Evolutionary conservation across 2,329 filamentous ascomycete species (phyloP).

Genomic region (Aureobasidium sp.): DNA sequence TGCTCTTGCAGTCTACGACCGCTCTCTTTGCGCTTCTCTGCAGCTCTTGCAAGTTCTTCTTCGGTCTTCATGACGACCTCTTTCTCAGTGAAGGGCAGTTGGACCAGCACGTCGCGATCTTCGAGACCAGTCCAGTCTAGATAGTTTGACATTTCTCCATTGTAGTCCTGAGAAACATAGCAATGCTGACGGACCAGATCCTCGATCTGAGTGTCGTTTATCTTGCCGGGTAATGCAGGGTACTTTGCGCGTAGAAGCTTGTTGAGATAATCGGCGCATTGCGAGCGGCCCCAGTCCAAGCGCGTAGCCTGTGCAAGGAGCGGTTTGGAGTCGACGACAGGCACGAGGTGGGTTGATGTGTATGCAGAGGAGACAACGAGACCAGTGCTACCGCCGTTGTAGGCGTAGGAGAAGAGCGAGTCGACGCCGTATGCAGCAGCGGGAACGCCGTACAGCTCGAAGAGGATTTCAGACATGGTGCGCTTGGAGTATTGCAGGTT

Average conservation of each 20-base stretch:
- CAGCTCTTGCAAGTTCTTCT: constrained; percentile 82
- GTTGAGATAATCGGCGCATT: constrained; percentile 82
- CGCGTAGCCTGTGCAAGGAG: constrained; percentile 78
- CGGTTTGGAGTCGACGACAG: constrained; percentile 79
- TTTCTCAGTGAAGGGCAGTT: constrained; percentile 91
- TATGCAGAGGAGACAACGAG: constrained; percentile 88
- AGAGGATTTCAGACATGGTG: constrained; percentile 92
- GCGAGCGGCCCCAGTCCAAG: constrained; percentile 89
- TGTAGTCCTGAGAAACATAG: constrained; percentile 80
- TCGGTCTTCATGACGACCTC: constrained; percentile 85
- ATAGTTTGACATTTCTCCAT: constrained; percentile 65
- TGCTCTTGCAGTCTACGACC: constrained; percentile 88
- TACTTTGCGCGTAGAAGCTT: constrained; percentile 91
- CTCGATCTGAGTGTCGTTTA: constrained; percentile 81
- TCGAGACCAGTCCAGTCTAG: constrained; percentile 90
- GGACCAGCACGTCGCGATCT: constrained; percentile 79
- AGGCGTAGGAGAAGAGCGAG: constrained; percentile 88
- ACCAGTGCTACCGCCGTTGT: constrained; percentile 82
- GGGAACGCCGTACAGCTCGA: constrained; percentile 89
- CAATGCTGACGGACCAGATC: constrained; percentile 82
- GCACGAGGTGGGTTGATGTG: constrained; percentile 90
- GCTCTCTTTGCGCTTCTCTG: constrained; percentile 91
- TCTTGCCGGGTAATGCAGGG: constrained; percentile 76
- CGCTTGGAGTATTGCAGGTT: constrained; percentile 75
- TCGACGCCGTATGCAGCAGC: constrained; percentile 92